Evolutionary conservation across 306 rosid species (phyloP).

Genomic region (Citrullus mucosospermus): DNA sequence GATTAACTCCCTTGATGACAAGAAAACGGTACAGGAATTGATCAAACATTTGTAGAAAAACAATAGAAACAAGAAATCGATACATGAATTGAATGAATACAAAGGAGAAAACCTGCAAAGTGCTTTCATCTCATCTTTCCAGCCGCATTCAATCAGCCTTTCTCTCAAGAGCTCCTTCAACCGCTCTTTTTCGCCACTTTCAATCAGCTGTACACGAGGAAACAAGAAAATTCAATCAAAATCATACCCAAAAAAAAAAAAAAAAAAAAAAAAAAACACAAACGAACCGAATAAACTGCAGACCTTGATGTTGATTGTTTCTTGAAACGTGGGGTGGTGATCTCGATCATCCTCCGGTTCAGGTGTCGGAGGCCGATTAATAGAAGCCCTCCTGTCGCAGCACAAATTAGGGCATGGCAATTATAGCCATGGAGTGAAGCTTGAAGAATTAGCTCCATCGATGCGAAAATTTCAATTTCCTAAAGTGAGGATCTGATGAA

Average conservation of each 20-base stretch:
- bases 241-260: neutral
- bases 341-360: conserved; percentile 47
- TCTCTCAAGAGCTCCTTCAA: conserved; percentile 81
- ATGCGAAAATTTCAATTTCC: neutral
- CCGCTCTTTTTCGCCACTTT: conserved; percentile 82
- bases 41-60: neutral
- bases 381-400: conserved; percentile 57
- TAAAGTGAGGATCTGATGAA: neutral
- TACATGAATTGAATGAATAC: neutral
- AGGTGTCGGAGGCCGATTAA: conserved; percentile 86
- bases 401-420: neutral
- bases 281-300: neutral
- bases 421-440: neutral
- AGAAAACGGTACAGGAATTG: neutral
- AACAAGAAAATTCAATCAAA: neutral
- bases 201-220: conserved; percentile 41
- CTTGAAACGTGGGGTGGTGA: conserved; percentile 58
- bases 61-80: neutral
- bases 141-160: conserved; percentile 87
- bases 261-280: neutral
- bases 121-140: conserved; percentile 95
- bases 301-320: conserved; percentile 64
- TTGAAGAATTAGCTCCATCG: neutral
- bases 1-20: neutral
- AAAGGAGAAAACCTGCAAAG: conserved; percentile 52